Conservation (phyloP, 257 asterid species). For the Primulina huaijiensis region DNA sequence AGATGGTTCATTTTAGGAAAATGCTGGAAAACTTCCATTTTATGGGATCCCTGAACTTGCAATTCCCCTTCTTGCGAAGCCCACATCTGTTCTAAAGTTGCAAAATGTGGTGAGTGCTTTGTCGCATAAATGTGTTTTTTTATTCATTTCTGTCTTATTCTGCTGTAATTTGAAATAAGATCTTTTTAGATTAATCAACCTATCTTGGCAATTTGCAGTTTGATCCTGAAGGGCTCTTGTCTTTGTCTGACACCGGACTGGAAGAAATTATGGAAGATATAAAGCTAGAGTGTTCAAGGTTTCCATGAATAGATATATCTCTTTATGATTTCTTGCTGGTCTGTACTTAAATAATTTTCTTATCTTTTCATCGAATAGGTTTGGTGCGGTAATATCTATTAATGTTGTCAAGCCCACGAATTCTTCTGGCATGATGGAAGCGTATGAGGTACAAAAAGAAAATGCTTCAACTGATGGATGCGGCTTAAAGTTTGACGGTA, state of each 20-base stretch:
- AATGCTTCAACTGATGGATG: slow-evolving; percentile 27
- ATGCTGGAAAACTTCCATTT: slow-evolving; percentile 45
- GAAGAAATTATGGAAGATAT: slow-evolving; percentile 82
- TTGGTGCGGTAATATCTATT: slow-evolving; percentile 73
- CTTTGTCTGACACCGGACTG: slow-evolving; percentile 53
- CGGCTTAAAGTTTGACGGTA: slow-evolving; percentile 23
- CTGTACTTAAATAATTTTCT: slow-evolving; percentile 15
- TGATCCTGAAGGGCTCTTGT: slow-evolving; percentile 46
- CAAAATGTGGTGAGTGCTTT: slow-evolving; percentile 63
- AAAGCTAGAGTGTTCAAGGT: slow-evolving; percentile 93
- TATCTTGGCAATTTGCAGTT: slow-evolving; percentile 44
- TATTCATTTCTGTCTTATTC: slow-evolving; percentile 3
- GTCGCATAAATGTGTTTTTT: slow-evolving; percentile 17
- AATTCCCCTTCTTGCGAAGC: slow-evolving; percentile 69
- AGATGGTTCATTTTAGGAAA: slow-evolving; percentile 42
- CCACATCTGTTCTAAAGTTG: slow-evolving; percentile 67
- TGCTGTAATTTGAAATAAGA: slow-evolving; percentile 13
- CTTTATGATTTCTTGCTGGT: background rate
- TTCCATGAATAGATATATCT: slow-evolving; percentile 20
- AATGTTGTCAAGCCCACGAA: slow-evolving; percentile 47
- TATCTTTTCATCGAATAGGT: slow-evolving; percentile 44
- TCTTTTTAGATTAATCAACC: background rate
- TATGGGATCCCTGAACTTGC: slow-evolving; percentile 82
- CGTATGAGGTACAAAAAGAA: slow-evolving; percentile 29
- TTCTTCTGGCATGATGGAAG: slow-evolving; percentile 28